Percentiles rank a stretch among this genome's conserved stretches.
phyloP scores from a whole-genome alignment of 108 stramenopile genomes.

The Discostella stelligeroides region DNA sequence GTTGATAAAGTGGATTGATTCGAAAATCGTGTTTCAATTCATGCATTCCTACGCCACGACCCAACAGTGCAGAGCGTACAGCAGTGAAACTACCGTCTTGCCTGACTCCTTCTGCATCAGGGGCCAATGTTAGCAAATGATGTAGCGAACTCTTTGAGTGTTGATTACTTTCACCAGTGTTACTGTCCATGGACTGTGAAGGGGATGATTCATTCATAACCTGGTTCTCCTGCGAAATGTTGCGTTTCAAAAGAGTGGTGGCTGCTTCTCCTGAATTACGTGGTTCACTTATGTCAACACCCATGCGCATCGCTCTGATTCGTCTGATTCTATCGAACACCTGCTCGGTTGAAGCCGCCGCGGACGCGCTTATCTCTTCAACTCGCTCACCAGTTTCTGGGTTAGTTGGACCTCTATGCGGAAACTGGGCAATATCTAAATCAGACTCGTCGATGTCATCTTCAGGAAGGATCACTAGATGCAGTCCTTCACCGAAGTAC shows the following conservation, averaged over 20 bases:
- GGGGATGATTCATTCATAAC: conserved; percentile 16
- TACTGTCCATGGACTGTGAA: conserved; percentile 29
- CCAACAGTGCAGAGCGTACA: conserved; percentile 61
- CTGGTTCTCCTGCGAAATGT: conserved; percentile 10
- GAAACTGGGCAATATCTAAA: conserved; percentile 40
- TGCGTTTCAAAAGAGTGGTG: conserved; percentile 12
- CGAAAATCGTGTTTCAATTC: conserved; percentile 36
- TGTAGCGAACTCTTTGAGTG: conserved; percentile 43
- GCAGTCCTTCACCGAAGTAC: conserved; percentile 65
- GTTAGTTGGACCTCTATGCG: conserved; percentile 50
- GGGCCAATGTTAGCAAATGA: conserved; percentile 61
- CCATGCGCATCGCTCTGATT: conserved; percentile 35
- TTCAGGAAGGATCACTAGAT: conserved; percentile 70
- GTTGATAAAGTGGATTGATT: conserved; percentile 47
- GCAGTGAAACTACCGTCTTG: conserved; percentile 51
- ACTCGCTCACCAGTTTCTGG: conserved; percentile 58
- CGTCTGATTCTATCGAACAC: conserved; percentile 74
- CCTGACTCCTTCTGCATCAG: conserved; percentile 59
- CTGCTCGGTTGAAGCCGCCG: conserved; percentile 68
- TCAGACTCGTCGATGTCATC: conserved; percentile 40
- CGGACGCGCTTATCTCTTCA: conserved; percentile 62
- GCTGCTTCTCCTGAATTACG: conserved; percentile 15
- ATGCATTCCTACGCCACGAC: conserved; percentile 58
- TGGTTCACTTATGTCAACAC: conserved; percentile 17
- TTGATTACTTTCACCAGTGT: conserved; percentile 41